Evolutionary conservation across 2,329 filamentous ascomycete genomes (phyloP).

Genomic region (Colletotrichum tofieldiae): DNA sequence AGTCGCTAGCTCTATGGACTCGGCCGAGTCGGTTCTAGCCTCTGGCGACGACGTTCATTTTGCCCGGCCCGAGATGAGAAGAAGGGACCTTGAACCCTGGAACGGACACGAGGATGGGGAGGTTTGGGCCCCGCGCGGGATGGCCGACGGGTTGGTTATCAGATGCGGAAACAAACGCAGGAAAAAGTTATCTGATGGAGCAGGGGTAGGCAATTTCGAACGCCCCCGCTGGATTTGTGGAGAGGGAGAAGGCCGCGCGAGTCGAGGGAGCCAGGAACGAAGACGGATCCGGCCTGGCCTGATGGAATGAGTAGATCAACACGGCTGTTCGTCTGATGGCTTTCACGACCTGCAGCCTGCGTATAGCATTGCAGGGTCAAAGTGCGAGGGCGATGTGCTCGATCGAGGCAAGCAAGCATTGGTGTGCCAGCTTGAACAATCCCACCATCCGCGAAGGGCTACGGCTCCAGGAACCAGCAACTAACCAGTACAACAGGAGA

Average conservation of each 20-base stretch:
- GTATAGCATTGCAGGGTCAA: neutral
- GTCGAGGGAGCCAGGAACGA: slow-evolving; percentile 4
- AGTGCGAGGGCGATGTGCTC: neutral
- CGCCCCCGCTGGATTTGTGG: slow-evolving; percentile 20
- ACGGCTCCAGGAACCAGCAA: neutral
- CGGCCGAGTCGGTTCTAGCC: slow-evolving; percentile 4
- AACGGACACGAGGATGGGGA: neutral
- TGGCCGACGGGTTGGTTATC: slow-evolving; percentile 25
- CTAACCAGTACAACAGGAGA: neutral
- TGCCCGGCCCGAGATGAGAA: neutral
- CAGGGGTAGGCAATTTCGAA: slow-evolving; percentile 26
- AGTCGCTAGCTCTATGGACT: neutral
- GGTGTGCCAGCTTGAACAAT: neutral
- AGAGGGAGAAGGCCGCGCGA: slow-evolving; percentile 1
- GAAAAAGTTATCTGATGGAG: slow-evolving; percentile 35
- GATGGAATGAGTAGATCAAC: neutral
- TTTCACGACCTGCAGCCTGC: no score
- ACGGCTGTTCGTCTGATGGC: neutral
- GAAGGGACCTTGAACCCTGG: neutral
- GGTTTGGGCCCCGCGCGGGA: slow-evolving; percentile 6
- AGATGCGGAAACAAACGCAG: slow-evolving; percentile 6
- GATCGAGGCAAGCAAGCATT: neutral
- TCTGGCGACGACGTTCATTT: no score
- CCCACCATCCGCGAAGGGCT: neutral
- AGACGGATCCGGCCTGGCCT: neutral